These are phyloP conservation scores for Globisporangium cederbergense DNA, from an alignment of 352 stramenopile genomes.

Conservation along the genomic window DNA sequence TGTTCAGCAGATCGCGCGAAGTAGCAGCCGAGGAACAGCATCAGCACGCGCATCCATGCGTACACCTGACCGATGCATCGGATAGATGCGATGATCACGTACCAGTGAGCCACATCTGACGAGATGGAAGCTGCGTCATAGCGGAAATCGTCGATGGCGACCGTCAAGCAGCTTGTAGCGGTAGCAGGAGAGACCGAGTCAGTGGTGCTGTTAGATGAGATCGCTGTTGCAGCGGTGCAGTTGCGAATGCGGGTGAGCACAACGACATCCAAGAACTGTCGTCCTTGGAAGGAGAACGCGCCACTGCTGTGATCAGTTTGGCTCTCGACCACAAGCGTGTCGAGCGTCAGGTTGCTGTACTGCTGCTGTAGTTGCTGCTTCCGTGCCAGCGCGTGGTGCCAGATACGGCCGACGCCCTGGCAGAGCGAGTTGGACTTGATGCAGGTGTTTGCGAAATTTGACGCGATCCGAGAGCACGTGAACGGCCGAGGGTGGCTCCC, in stretches of 20 bases:
- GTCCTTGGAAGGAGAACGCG: constrained; percentile 17
- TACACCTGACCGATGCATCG: constrained; percentile 18
- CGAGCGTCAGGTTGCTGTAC: constrained; percentile 15
- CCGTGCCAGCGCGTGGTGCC: constrained; percentile 10
- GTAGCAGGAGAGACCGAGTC: neutral
- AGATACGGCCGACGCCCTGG: constrained; percentile 5
- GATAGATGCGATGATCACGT: constrained; percentile 3
- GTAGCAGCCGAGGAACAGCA: constrained; percentile 20
- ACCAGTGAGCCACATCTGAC: constrained; percentile 12
- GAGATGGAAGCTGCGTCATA: constrained; percentile 14
- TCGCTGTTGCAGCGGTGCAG: constrained; percentile 1
- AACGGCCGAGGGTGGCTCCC: neutral
- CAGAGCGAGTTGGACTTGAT: constrained; percentile 9
- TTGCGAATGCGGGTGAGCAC: constrained; percentile 9
- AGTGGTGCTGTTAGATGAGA: neutral
- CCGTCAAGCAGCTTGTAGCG: constrained; percentile 12
- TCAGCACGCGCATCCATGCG: constrained; percentile 7
- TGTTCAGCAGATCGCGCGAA: constrained; percentile 1
- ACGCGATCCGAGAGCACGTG: constrained; percentile 4
- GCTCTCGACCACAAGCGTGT: constrained; percentile 23
- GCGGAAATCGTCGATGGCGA: constrained; percentile 17
- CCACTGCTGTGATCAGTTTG: constrained; percentile 14
- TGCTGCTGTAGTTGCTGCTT: constrained; percentile 3
- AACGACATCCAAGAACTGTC: constrained; percentile 19
- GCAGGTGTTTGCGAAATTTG: constrained; percentile 8